Base-by-base conservation (phyloP, 495 filamentous ascomycete genomes). In the Penicillium turbatum region DNA sequence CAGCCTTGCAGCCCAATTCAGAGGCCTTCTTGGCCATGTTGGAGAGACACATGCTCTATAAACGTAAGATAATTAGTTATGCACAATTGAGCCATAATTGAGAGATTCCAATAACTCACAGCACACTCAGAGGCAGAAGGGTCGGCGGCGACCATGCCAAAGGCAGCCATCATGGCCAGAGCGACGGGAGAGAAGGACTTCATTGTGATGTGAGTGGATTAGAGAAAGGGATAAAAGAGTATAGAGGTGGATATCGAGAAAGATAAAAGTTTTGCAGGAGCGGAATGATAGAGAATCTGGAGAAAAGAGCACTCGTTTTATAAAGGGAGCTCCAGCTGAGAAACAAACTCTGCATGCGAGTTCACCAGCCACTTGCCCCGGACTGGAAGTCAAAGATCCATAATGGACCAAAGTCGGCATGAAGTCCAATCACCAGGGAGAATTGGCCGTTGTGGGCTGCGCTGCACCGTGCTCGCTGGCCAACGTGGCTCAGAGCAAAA, bases 11-110 rank as follows among this genome's bases (percentile, higher is more conserved):
- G 45, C 81, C 81, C 52, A 91, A 76, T 7, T 72, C 60, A 10
- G 59, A 54, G 48, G 85, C 83, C 73, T 83, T 75, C 52, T 51
- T 68, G 55, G 86, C 71, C 87, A 93, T 91, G 78, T 86, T 88
- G 72, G 54, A 74, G 62, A 87, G 72, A 65, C 89, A 93, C 58
- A 74, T 82, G 73, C 80, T 72, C 89, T 92, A 56, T 39, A 17
- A 38, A 11, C 35, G 12, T 13, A 13, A 24, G 3, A 35, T 3
- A 1, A 31, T 71, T 43, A 61, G 52, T 41, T 19, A 9, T 24
- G 5, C 13, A 24, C 35, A 6, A 15, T 4, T 17, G 10, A 26
- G 31, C 8, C 37, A 16, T n/a, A 42, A 15, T 3, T 13, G 9
- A 47, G 0, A 6, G 34, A 7, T 7, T 21, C 5, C 9, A n/a